Evolutionary conservation across 371 early-diverging fungal genomes (phyloP), one percentile per base, ranked within the genome.

Genomic region (Batkoa obscura): DNA sequence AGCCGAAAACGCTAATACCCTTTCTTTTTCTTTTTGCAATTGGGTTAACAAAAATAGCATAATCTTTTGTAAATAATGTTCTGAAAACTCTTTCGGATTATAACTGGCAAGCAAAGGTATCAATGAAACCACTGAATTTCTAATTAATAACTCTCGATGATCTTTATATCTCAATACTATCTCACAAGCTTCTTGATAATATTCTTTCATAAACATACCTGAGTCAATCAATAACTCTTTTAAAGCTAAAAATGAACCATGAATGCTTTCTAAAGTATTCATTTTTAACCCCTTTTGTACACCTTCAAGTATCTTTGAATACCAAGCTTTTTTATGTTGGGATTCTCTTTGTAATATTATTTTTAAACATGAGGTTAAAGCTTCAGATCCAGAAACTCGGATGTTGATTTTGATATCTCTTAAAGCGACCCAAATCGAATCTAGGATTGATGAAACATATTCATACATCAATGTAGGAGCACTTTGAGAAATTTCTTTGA

Each of bases 321-420:
- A 90, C 85, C 86, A 87, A 32, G 72, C 72, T 54, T 66, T 63
- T 50, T 83, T 68, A 47, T 75, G 61, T 6, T 73, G 76, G 41
- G 73, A 82, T 46, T 95, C 94, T 36, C 91, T 79, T 31, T 80
- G 77, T 41, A 86, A 78, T 1, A 93, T 76, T 33, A 94, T 80
- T 37, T 77, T 70, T 41, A 97, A 66, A 50, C 88, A 89, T 3
- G 85, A 87, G 31, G 80, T 80, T 17, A 95, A 68, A 45, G 87
- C 84, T 37, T 90, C 87, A 4, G 86, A 87, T 0, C 90, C 94
- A n/a, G 84, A 82, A 56, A 86, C 86, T 50, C 94, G 76, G 37
- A 67, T 55, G 3, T 60, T 65, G 50, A 81, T 75, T 60, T 86
- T 83, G 2, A 79, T 69, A 68, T 97, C 96, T 30, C 88, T 69